Evolutionary conservation across 2,329 filamentous ascomycete species (phyloP).

Genomic region (Sporothrix curviconia): DNA sequence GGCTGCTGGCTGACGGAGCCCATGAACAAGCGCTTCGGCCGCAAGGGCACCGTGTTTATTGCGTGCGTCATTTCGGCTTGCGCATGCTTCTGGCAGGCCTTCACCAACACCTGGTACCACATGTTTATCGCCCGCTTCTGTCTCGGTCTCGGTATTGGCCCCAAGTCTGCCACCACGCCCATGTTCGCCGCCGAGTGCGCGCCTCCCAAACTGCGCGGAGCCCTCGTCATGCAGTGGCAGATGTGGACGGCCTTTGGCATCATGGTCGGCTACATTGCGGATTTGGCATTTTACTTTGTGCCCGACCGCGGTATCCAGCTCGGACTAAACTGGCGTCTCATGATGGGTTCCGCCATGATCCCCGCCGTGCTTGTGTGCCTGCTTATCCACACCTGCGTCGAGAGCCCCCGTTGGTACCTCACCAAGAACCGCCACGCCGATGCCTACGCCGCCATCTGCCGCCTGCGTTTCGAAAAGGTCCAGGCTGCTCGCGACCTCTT

Average conservation of each 20-base stretch:
- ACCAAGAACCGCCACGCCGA: conserved; percentile 39
- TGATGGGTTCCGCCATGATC: conserved; percentile 60
- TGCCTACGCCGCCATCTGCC: conserved; percentile 41
- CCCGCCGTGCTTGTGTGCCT: conserved; percentile 51
- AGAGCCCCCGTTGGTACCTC: conserved; percentile 38
- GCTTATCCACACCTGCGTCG: conserved; percentile 33
- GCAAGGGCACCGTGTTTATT: conserved; percentile 64
- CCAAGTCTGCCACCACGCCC: conserved; percentile 60
- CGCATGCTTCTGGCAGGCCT: conserved; percentile 39
- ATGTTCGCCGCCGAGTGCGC: conserved; percentile 63
- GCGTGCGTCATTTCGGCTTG: conserved; percentile 43
- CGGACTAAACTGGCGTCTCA: conserved; percentile 60
- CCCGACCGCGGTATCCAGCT: conserved; percentile 43
- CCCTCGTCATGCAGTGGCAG: conserved; percentile 58
- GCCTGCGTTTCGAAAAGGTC: conserved; percentile 43
- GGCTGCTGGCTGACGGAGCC: conserved; percentile 70
- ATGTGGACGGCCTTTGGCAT: conserved; percentile 42
- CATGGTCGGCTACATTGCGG: conserved; percentile 52
- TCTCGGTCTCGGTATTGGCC: conserved; percentile 64
- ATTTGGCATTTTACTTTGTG: conserved; percentile 55
- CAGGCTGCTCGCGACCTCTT: conserved; percentile 52
- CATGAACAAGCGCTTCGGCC: conserved; percentile 63
- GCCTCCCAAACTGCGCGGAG: conserved; percentile 57
- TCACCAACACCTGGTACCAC: conserved; percentile 51
- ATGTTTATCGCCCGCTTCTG: conserved; percentile 65